These are phyloP conservation scores for Juncus inflexus DNA, from an alignment of 176 grass and related monocot species.

Conservation along the genomic window DNA sequence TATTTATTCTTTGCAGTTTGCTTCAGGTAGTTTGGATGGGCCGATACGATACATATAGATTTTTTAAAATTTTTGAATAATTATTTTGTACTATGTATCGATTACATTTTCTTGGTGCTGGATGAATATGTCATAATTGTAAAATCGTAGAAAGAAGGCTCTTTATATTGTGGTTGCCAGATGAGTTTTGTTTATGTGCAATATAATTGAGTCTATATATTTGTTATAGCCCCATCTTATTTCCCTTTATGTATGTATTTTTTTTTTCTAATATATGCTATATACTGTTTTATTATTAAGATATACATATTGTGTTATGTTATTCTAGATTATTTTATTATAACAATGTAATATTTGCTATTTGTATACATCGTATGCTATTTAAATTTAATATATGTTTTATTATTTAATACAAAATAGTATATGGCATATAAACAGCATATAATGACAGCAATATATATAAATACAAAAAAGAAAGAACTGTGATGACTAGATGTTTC, in stretches of 20 bases:
- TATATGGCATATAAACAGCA: too few species aligned
- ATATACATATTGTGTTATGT: not conserved
- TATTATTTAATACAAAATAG: not conserved
- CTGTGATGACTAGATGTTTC: not conserved
- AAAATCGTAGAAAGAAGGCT: constrained; percentile 1
- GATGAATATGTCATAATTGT: constrained; percentile 17
- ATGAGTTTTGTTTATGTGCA: not conserved
- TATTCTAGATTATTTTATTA: not conserved
- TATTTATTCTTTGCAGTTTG: constrained; percentile 59
- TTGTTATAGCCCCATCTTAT: too few species aligned
- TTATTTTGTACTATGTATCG: not conserved
- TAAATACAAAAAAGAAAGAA: too few species aligned
- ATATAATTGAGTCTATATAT: too few species aligned
- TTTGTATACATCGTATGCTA: not conserved
- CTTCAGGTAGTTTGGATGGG: constrained; percentile 90
- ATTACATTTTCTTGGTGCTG: constrained; percentile 2
- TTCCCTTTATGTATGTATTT: too few species aligned
- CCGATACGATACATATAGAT: constrained; percentile 64
- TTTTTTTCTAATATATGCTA: too few species aligned
- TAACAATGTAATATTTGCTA: not conserved
- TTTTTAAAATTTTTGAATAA: not conserved
- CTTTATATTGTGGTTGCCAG: not conserved
- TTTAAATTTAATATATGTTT: not conserved
- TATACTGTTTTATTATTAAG: too few species aligned
- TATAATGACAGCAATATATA: too few species aligned